These are phyloP conservation scores for Nemania bipapillata DNA, from an alignment of 2,329 filamentous ascomycete species.

Conservation along the genomic window DNA sequence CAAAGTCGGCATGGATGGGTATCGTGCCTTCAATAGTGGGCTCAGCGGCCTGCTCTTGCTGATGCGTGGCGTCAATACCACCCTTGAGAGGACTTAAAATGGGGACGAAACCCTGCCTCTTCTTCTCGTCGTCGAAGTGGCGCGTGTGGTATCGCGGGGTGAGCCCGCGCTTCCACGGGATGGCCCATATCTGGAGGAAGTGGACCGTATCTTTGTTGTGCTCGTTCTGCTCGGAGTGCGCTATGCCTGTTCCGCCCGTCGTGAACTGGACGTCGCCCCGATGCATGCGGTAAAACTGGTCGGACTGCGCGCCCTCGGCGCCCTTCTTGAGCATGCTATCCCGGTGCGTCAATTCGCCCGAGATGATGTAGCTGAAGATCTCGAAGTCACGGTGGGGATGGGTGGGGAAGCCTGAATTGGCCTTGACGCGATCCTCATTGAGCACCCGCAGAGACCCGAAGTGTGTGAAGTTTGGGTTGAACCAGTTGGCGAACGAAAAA, in stretches of 20 bases:
- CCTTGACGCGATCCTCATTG: constrained; percentile 85
- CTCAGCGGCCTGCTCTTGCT: constrained; percentile 72
- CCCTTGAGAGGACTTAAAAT: constrained; percentile 80
- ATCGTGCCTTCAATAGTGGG: constrained; percentile 74
- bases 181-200: constrained; percentile 89
- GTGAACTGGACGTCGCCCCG: constrained; percentile 91
- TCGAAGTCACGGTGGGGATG: constrained; percentile 88
- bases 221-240: constrained; percentile 86
- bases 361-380: constrained; percentile 86
- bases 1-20: constrained; percentile 83
- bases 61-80: constrained; percentile 68
- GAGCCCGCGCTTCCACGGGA: constrained; percentile 79
- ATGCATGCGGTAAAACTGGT: constrained; percentile 76
- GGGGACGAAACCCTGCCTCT: constrained; percentile 74
- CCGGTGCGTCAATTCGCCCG: constrained; percentile 85
- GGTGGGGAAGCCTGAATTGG: constrained; percentile 81
- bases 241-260: constrained; percentile 81
- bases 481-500: constrained; percentile 81
- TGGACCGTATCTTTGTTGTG: constrained; percentile 76
- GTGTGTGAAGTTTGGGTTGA: constrained; percentile 72
- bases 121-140: constrained; percentile 76
- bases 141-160: constrained; percentile 80
- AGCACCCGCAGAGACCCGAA: constrained; percentile 85
- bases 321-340: constrained; percentile 84
- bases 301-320: constrained; percentile 66